Evolutionary conservation across 805 yeast genomes (phyloP).

Genomic region (Saccharomyces eubayanus): DNA sequence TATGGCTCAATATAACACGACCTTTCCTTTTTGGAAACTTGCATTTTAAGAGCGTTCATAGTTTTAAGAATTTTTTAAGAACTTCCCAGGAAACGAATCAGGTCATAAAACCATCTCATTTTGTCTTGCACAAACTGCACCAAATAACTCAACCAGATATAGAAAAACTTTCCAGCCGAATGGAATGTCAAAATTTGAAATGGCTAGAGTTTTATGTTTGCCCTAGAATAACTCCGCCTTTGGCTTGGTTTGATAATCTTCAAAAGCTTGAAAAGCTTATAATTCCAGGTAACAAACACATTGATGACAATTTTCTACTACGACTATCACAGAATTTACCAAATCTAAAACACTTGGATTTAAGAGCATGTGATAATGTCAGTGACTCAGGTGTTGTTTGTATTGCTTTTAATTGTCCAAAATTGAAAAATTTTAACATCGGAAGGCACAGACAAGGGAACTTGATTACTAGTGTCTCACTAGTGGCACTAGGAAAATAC

Average conservation of each 20-base stretch:
- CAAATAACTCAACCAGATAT: constrained; percentile 47
- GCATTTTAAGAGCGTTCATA: constrained; percentile 42
- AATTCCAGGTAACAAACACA: constrained; percentile 61
- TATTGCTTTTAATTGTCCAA: constrained; percentile 53
- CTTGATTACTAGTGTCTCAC: constrained; percentile 60
- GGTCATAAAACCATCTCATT: constrained; percentile 28
- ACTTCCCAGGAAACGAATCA: constrained; percentile 1
- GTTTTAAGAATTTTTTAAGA: constrained; percentile 37
- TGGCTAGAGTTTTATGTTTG: constrained; percentile 82
- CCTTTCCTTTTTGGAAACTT: constrained; percentile 49
- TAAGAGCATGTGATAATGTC: constrained; percentile 75
- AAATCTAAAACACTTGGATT: constrained; percentile 54
- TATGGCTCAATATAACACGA: constrained; percentile 52
- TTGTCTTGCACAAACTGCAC: constrained; percentile 60
- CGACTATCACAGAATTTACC: constrained; percentile 49
- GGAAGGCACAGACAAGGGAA: constrained; percentile 71
- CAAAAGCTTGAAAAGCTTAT: constrained; percentile 35
- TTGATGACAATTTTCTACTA: constrained; percentile 53
- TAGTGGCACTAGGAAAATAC: constrained; percentile 47
- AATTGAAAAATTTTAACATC: constrained; percentile 55
- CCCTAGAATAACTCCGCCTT: constrained; percentile 56
- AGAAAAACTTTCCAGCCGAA: constrained; percentile 35
- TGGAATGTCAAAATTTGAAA: constrained; percentile 42
- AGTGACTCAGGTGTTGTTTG: constrained; percentile 67
- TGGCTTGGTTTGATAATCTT: constrained; percentile 37